Evolutionary conservation across 257 asterid genomes (phyloP).

Genomic region (Fraxinus americana): DNA sequence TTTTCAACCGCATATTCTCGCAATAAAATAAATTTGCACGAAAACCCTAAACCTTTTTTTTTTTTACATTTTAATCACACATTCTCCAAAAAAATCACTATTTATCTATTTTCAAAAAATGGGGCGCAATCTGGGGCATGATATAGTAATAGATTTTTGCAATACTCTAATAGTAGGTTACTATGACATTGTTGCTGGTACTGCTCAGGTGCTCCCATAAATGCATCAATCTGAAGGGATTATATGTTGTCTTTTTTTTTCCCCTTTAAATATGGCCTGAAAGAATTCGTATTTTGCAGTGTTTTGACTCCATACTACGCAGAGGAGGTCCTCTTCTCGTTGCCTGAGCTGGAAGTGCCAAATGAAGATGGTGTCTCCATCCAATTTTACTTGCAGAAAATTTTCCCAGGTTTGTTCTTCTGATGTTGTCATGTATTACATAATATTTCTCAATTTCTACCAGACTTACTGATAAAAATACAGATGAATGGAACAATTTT

Average conservation of each 20-base stretch:
- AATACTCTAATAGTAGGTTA: neutral
- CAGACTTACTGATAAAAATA: constrained; percentile 24
- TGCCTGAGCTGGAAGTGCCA: constrained; percentile 79
- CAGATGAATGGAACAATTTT: constrained; percentile 98
- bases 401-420: constrained; percentile 80
- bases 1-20: no score
- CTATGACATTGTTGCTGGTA: neutral
- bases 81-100: no score
- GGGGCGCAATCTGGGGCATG: neutral
- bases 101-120: no score
- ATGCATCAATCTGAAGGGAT: neutral
- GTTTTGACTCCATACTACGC: constrained; percentile 94
- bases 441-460: constrained; percentile 26
- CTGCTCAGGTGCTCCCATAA: neutral
- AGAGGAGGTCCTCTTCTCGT: constrained; percentile 95
- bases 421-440: constrained; percentile 13
- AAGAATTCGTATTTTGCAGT: constrained; percentile 38
- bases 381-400: constrained; percentile 91
- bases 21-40: no score
- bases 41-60: no score
- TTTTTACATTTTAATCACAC: no score
- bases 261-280: neutral
- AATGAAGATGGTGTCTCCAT: constrained; percentile 99
- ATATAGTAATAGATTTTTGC: neutral
- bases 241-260: neutral